Conservation (phyloP, 495 filamentous ascomycete species). For the Tuber magnatum region DNA sequence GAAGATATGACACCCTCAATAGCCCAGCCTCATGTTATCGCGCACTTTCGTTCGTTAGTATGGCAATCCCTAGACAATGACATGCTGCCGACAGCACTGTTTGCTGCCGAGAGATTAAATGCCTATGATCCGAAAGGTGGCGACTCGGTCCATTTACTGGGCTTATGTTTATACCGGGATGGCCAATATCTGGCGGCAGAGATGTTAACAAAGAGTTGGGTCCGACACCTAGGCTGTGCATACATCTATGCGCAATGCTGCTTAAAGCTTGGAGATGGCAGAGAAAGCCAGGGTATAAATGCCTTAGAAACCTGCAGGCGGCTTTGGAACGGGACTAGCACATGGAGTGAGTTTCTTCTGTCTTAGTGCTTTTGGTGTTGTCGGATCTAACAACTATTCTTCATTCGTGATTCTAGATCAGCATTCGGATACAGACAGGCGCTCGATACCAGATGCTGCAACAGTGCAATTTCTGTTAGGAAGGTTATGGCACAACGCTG, state of each 20-base stretch:
- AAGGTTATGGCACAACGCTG: slow-evolving; percentile 74
- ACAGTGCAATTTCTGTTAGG: slow-evolving; percentile 72
- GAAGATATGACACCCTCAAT: slow-evolving; percentile 41
- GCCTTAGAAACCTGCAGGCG: slow-evolving; percentile 68
- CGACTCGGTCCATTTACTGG: slow-evolving; percentile 74
- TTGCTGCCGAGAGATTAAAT: slow-evolving; percentile 76
- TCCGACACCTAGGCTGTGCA: slow-evolving; percentile 70
- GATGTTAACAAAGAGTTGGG: slow-evolving; percentile 34
- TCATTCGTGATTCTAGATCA: slow-evolving; percentile 49
- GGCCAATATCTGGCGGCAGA: slow-evolving; percentile 64
- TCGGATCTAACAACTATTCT: slow-evolving; percentile 8
- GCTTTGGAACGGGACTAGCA: slow-evolving; percentile 50
- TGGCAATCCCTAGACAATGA: slow-evolving; percentile 93
- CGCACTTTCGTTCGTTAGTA: slow-evolving; percentile 74
- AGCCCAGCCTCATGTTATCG: slow-evolving; percentile 54
- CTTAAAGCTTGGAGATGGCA: slow-evolving; percentile 57
- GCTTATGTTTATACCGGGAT: slow-evolving; percentile 73
- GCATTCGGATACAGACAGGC: slow-evolving; percentile 58
- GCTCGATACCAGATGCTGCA: slow-evolving; percentile 71
- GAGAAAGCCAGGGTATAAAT: slow-evolving; percentile 67
- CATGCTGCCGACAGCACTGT: slow-evolving; percentile 77
- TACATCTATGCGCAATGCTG: slow-evolving; percentile 89
- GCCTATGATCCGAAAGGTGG: slow-evolving; percentile 71
- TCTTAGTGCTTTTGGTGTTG: slow-evolving; percentile 5
- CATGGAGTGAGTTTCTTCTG: slow-evolving; percentile 46